These are phyloP conservation scores for Ustilaginoidea virens DNA, from an alignment of 2,329 filamentous ascomycete genomes.

Conservation along the genomic window DNA sequence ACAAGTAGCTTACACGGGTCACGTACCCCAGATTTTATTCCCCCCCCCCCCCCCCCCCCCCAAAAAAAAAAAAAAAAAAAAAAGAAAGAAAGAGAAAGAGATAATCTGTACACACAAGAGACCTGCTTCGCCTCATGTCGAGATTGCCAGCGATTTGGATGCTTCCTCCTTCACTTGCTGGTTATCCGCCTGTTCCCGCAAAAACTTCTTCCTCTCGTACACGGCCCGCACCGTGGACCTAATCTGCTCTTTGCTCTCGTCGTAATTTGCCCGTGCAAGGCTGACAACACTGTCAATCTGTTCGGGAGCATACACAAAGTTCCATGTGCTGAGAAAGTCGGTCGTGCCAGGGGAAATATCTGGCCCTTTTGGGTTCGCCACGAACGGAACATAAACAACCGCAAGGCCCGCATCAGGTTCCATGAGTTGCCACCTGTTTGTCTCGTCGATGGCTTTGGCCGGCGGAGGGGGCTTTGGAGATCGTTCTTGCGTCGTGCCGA, in stretches of 20 bases:
- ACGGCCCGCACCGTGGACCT: constrained; percentile 69
- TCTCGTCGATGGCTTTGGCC: constrained; percentile 40
- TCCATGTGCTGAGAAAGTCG: constrained; percentile 93
- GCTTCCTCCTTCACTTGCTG: constrained; percentile 18
- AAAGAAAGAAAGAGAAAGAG: neutral
- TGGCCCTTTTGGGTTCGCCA: constrained; percentile 65
- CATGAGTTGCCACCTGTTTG: constrained; percentile 50
- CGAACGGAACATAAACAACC: constrained; percentile 78
- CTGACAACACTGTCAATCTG: constrained; percentile 75
- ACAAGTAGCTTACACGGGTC: too few species aligned
- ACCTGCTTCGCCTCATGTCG: too few species aligned
- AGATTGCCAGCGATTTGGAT: constrained; percentile 3
- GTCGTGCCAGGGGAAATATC: constrained; percentile 70
- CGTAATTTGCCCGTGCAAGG: constrained; percentile 74
- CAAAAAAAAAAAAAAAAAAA: too few species aligned
- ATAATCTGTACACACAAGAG: too few species aligned
- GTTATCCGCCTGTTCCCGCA: constrained; percentile 39
- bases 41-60: too few species aligned
- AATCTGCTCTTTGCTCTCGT: constrained; percentile 66
- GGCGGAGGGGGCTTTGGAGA: constrained; percentile 35
- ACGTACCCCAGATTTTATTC: too few species aligned
- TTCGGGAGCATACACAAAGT: constrained; percentile 86
- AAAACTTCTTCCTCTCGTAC: constrained; percentile 76
- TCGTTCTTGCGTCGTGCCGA: constrained; percentile 68
- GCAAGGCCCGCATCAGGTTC: constrained; percentile 70